These are phyloP conservation scores for Castanea crenata DNA, from an alignment of 306 rosid species.

Conservation along the genomic window DNA sequence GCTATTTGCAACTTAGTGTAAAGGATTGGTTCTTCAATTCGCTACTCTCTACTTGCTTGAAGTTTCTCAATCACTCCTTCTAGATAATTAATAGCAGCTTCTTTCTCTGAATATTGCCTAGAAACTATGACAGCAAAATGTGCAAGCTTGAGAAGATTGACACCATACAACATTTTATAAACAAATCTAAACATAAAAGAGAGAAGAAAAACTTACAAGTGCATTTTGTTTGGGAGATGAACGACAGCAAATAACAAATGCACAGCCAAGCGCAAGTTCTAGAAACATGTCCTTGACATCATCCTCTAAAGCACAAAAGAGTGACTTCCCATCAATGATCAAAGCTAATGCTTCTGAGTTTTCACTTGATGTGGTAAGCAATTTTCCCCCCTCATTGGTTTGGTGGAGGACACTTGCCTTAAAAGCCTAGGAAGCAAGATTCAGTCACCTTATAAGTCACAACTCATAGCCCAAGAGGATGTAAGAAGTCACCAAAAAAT, in stretches of 20 bases:
- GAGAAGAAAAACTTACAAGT: conserved; percentile 51
- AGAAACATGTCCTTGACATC: conserved; percentile 79
- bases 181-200: neutral
- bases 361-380: conserved; percentile 37
- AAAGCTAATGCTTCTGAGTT: conserved; percentile 74
- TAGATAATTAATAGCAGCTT: no score
- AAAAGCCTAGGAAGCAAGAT: conserved; percentile 61
- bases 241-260: conserved; percentile 97
- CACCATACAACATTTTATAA: no score
- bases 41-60: no score
- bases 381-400: conserved; percentile 53
- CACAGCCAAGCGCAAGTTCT: conserved; percentile 89
- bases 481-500: neutral
- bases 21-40: no score
- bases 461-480: neutral
- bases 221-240: conserved; percentile 99
- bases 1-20: no score
- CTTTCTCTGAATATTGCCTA: no score
- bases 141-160: no score
- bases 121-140: no score
- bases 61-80: no score
- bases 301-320: conserved; percentile 73
- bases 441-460: conserved; percentile 16
- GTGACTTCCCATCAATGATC: conserved; percentile 96
- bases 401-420: conserved; percentile 69